A percentile compares a stretch with the other conserved stretches of the same genome.
These are phyloP conservation scores for Lepidium aucheri DNA, from an alignment of 345 rosid genomes.

Conservation along the genomic window DNA sequence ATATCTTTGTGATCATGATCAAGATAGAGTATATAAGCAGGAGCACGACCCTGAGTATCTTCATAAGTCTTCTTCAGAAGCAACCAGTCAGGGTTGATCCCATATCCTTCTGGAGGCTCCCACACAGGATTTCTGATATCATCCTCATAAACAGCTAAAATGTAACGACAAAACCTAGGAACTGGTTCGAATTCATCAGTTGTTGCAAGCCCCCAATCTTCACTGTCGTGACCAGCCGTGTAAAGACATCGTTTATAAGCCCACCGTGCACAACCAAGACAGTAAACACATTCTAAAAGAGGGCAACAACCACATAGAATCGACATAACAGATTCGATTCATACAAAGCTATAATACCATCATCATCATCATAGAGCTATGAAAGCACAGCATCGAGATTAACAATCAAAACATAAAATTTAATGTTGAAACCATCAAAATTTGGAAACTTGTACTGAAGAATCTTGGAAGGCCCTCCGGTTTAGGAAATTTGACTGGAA, in stretches of 20 bases:
- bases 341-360: neutral
- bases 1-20: conserved; percentile 73
- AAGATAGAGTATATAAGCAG: conserved; percentile 67
- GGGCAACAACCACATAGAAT: conserved; percentile 72
- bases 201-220: conserved; percentile 83
- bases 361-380: neutral
- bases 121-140: conserved; percentile 73
- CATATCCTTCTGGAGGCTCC: conserved; percentile 90
- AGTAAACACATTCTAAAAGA: conserved; percentile 84
- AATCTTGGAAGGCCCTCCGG: no score
- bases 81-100: conserved; percentile 68
- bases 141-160: conserved; percentile 86
- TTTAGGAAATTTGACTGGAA: neutral
- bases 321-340: conserved; percentile 43
- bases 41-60: conserved; percentile 75
- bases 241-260: conserved; percentile 92
- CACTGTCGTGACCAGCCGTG: conserved; percentile 84
- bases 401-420: no score
- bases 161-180: conserved; percentile 83
- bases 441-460: no score
- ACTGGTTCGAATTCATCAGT: conserved; percentile 82
- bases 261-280: conserved; percentile 97
- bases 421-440: no score
- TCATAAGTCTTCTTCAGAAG: conserved; percentile 51
- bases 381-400: neutral